Conservation (phyloP, 805 yeast species). For the Cyberlindnera mississippiensis region DNA sequence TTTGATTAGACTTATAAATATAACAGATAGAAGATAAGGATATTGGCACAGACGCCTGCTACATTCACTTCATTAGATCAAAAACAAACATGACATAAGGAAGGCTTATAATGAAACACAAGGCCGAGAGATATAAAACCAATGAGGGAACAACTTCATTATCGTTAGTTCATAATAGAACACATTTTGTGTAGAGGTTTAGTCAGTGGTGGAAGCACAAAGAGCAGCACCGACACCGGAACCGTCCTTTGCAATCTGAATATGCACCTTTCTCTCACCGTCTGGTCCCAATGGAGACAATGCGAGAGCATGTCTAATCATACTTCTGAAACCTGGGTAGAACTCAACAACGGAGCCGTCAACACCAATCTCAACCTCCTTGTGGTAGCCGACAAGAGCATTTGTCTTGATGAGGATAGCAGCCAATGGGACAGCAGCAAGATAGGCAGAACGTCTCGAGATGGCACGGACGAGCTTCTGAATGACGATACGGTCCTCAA, state of each 20-base stretch:
- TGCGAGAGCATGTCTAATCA: conserved; percentile 74
- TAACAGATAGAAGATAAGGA: too few species aligned
- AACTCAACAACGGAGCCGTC: conserved; percentile 94
- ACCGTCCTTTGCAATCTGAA: conserved; percentile 89
- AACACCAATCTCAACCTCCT: conserved; percentile 87
- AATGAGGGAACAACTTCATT: too few species aligned
- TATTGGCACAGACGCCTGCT: too few species aligned
- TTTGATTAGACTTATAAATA: too few species aligned
- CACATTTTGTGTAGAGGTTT: neutral
- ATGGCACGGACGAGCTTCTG: conserved; percentile 74
- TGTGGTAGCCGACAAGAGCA: conserved; percentile 58
- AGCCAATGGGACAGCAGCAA: conserved; percentile 86
- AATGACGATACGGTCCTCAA: conserved; percentile 68
- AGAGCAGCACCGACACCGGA: conserved; percentile 97
- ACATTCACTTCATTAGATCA: too few species aligned
- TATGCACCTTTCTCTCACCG: conserved; percentile 67
- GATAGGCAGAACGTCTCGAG: conserved; percentile 82
- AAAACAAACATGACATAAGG: conserved; percentile 1
- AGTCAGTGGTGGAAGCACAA: conserved; percentile 44
- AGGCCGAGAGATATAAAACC: neutral
- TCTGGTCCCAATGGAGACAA: conserved; percentile 69
- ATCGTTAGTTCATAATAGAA: too few species aligned
- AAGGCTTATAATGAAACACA: too few species aligned
- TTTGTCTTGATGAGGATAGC: conserved; percentile 67
- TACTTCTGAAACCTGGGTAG: conserved; percentile 84